These are phyloP conservation scores for Brasilioporus rufonigricans DNA, from an alignment of 768 basidiomycete species.

Conservation along the genomic window DNA sequence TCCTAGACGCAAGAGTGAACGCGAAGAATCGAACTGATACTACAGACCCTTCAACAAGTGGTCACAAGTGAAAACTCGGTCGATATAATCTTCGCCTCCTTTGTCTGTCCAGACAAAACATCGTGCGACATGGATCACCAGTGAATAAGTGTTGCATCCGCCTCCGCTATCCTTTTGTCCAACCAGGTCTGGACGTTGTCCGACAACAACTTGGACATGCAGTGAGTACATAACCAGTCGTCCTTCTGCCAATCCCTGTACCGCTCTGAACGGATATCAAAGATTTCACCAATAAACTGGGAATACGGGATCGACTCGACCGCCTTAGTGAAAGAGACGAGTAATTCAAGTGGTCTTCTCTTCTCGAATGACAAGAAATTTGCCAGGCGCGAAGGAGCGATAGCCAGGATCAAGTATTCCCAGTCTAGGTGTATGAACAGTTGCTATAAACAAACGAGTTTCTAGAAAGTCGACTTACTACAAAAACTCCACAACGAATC, in stretches of 20 bases:
- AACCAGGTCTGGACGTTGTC: slow-evolving; percentile 14
- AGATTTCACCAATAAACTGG: slow-evolving; percentile 14
- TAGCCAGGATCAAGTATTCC: slow-evolving; percentile 13
- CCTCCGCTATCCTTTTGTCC: background rate
- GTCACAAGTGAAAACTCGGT: background rate
- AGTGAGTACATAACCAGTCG: slow-evolving; percentile 33
- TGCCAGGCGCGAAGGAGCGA: background rate
- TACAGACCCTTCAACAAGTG: background rate
- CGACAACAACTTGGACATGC: slow-evolving; percentile 24
- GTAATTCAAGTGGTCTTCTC: slow-evolving; percentile 4
- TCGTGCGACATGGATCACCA: background rate
- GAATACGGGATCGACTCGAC: slow-evolving; percentile 8
- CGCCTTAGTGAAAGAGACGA: slow-evolving; percentile 3
- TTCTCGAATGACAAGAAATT: slow-evolving; percentile 4
- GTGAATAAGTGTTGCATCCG: background rate
- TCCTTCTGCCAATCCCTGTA: slow-evolving; percentile 29
- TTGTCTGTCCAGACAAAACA: background rate
- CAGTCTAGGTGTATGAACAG: slow-evolving; percentile 10
- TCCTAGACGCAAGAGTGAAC: background rate
- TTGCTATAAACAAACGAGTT: background rate
- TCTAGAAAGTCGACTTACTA: slow-evolving; percentile 22
- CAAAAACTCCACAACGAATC: slow-evolving; percentile 24
- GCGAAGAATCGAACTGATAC: background rate
- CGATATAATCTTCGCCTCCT: no score
- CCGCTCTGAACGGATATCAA: slow-evolving; percentile 14